Base-by-base conservation (phyloP, 108 stramenopile genomes). In the Cyclotella baltica region DNA sequence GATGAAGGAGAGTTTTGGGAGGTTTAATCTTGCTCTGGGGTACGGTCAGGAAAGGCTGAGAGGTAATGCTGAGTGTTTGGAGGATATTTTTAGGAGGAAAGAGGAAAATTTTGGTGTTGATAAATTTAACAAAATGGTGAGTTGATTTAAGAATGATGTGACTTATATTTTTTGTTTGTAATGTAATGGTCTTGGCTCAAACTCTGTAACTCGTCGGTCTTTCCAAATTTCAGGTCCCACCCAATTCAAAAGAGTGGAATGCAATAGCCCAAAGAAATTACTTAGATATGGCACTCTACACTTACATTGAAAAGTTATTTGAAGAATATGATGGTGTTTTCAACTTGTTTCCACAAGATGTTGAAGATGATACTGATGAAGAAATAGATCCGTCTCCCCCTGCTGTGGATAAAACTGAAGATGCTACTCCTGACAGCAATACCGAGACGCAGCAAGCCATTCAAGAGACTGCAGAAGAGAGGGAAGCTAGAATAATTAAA, bases 1-100 rank as follows among this genome's bases (percentile, higher is more conserved):
- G 47, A 67, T 67, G 23, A 16, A 67, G 48, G 65, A 67, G 65
- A 67, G 65, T 67, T 67, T 47, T 47, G 29, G 10, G 9, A 67
- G 65, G 47, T 67, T 67, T n/a, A 47, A 50, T 50, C 47, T 47
- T 28, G 65, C 65, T 16, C 6, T 50, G 47, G 65, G 65, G 3
- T 4, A 38, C 2, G 22, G 20, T 13, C 47, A 50, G 20, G 15
- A 34, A 18, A 27, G 19, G 25, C 4, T 16, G 36, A 63, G 35
- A 20, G 3, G 47, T 4, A 20, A 63, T 63, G 35, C 62, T 2
- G 22, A 38, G 23, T 67, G 65, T 50, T 15, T 67, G 22, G 20
- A 50, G 43, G 29, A 28, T 4, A n/a, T 67, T 16, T 67, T 67
- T 50, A 18, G 28, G 5, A 28, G 30, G 36, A 40, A 40, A 38